A percentile compares a stretch with the other conserved stretches of the same genome.
phyloP scores from a whole-genome alignment of 2,329 filamentous ascomycete species.

The Cordyceps cicadae region DNA sequence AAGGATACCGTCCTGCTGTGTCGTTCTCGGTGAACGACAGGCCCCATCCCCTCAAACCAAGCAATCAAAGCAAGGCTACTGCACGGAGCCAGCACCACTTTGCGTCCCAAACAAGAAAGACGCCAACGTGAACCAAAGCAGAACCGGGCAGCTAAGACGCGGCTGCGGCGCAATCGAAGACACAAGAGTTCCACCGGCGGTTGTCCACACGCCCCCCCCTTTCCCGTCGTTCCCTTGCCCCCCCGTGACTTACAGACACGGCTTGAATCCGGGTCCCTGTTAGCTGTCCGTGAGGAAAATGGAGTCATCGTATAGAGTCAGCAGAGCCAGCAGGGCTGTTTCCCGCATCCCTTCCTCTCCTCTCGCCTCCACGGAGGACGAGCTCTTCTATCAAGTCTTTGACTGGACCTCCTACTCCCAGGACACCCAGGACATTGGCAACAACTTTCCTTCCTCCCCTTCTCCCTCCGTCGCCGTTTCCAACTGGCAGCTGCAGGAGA shows the following conservation, averaged over 20 bases:
- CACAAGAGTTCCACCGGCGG: constrained; percentile 26
- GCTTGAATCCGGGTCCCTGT: constrained; percentile 16
- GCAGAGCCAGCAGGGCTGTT: constrained; percentile 6
- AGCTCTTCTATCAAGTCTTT: constrained; percentile 29
- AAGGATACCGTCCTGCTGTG: constrained; percentile 3
- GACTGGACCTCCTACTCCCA: constrained; percentile 29
- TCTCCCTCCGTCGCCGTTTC: constrained; percentile 14
- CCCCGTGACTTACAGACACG: constrained; percentile 30
- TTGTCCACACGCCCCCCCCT: constrained; percentile 20
- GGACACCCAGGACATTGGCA: constrained; percentile 3
- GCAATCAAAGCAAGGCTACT: constrained; percentile 1
- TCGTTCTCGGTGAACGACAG: constrained; percentile 4
- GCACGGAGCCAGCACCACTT: constrained; percentile 1
- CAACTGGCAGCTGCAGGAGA: constrained; percentile 21
- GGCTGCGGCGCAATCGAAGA: constrained; percentile 3
- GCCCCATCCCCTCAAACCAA: not conserved
- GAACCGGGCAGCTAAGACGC: constrained; percentile 12
- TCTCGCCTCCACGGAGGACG: constrained; percentile 24
- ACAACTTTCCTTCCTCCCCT: not conserved
- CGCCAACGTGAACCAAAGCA: constrained; percentile 13
- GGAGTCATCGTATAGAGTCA: constrained; percentile 8
- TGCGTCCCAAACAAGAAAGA: constrained; percentile 10
- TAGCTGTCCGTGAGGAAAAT: constrained; percentile 18
- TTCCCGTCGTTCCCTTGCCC: not conserved
- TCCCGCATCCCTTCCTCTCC: constrained; percentile 22